Base-by-base conservation (phyloP, 139 green algal genomes). In the Chlorella sp. region DNA sequence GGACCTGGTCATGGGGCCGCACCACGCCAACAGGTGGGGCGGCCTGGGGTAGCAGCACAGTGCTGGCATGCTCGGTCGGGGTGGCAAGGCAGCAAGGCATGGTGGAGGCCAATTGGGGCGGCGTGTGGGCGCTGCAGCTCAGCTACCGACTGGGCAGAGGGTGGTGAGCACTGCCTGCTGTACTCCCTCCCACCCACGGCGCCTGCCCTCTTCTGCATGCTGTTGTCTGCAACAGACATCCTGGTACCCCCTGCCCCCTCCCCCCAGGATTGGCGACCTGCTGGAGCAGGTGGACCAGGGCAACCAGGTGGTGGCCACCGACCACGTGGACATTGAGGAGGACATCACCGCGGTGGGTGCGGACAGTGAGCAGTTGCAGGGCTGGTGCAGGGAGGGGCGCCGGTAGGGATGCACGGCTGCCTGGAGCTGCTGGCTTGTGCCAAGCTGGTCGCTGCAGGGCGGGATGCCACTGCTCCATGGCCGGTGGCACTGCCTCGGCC, bases 1-100 rank as follows among this genome's bases (percentile, higher is more conserved):
- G 26, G 97, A 99, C 89, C 88, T 99, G 36, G 96, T 99, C n/a
- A 98, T 99, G 96, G 97, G 96, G 0, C 97, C 97, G 9, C 97
- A 99, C 82, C 95, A 98, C 90, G 96, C 95, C 54, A 99, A 98
- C 90, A 83, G 87, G 86, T 87, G 85, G 11, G 40, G 24, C 17
- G n/a, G n/a, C n/a, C 24, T 41, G 9, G 36, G 68, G 30, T 36
- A 11, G 22, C 30, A 30, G 22, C 28, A 13, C 5, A 16, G 13
- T 40, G n/a, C n/a, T n/a, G n/a, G n/a, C n/a, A n/a, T n/a, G n/a
- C n/a, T n/a, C 4, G 69, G 69, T 44, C 34, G 34, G 69, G 36
- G 36, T 44, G 64, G 32, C 58, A 34, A 22, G 58, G n/a, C 2
- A 40, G 62, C 62, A 28, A 3, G 62, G 26, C 62, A 69, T 36